Conservation (phyloP, 257 asterid genomes). For the Capsicum rhomboideum region DNA sequence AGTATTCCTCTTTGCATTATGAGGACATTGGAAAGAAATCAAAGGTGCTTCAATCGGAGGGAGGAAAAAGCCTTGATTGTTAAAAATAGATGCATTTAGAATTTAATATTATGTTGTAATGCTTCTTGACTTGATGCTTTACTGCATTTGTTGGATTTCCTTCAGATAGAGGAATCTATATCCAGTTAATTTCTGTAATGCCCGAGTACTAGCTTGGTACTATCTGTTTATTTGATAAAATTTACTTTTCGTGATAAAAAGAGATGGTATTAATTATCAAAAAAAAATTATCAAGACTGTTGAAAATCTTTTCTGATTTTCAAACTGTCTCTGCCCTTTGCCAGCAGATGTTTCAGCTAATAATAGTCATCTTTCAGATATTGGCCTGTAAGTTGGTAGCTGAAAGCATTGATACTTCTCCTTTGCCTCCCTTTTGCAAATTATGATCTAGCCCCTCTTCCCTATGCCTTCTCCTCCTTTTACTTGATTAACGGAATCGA, state of each 20-base stretch:
- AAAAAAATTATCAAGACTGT: not conserved
- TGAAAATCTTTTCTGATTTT: not conserved
- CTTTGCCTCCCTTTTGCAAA: not conserved
- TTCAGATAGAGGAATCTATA: not conserved
- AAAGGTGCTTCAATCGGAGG: too few relatives aligned
- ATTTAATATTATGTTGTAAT: too few relatives aligned
- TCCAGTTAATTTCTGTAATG: not conserved
- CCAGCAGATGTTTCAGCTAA: not conserved
- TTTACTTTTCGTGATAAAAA: too few relatives aligned
- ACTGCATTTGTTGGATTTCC: not conserved
- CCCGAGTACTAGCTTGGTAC: not conserved
- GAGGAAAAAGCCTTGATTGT: not conserved
- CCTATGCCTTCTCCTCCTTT: not conserved
- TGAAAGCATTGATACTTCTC: not conserved
- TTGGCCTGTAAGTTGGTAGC: not conserved
- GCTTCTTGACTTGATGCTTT: not conserved
- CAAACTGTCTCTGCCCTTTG: not conserved
- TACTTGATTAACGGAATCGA: not conserved
- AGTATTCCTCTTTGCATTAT: not conserved
- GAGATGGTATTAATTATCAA: too few relatives aligned
- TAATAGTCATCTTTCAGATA: not conserved
- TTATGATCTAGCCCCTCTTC: not conserved
- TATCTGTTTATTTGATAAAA: not conserved
- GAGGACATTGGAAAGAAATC: not conserved
- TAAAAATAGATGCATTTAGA: not conserved